Conservation (phyloP, 2,329 filamentous ascomycete genomes). For the Cercospora sojina region DNA sequence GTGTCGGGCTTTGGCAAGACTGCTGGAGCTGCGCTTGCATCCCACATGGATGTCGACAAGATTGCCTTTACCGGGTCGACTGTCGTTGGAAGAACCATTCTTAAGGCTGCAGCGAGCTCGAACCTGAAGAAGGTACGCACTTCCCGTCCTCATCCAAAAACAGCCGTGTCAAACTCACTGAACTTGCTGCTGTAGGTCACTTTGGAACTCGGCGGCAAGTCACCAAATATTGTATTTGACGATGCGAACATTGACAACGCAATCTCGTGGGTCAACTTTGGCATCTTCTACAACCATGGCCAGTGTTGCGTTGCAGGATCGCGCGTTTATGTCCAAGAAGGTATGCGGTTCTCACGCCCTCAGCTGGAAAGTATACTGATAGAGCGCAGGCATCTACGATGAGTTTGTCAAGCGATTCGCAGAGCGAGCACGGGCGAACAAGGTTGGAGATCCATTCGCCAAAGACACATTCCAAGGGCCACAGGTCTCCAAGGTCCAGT, state of each 20-base stretch:
- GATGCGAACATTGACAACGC: conserved; percentile 75
- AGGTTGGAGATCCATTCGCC: conserved; percentile 79
- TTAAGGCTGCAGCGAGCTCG: conserved; percentile 74
- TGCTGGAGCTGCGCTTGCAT: conserved; percentile 72
- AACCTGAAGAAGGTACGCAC: conserved; percentile 71
- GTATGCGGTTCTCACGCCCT: conserved; percentile 38
- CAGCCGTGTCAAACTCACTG: too few species aligned
- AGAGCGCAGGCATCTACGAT: conserved; percentile 62
- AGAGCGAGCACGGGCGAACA: conserved; percentile 69
- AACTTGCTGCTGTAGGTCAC: conserved; percentile 63
- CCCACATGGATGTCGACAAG: conserved; percentile 81
- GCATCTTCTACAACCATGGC: conserved; percentile 60
- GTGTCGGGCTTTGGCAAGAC: conserved; percentile 74
- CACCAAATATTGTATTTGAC: conserved; percentile 75
- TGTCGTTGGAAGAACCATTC: conserved; percentile 69
- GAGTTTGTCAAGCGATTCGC: conserved; percentile 81
- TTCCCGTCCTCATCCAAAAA: too few species aligned
- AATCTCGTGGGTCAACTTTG: conserved; percentile 72
- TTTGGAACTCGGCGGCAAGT: conserved; percentile 77
- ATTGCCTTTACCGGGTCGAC: conserved; percentile 80
- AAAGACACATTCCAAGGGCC: conserved; percentile 82
- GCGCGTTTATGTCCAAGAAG: conserved; percentile 81
- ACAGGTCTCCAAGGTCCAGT: conserved; percentile 81
- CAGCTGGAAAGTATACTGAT: not conserved
- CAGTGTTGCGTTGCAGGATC: conserved; percentile 73